Evolutionary conservation across 345 rosid species (phyloP).

Genomic region (Lumnitzera racemosa): DNA sequence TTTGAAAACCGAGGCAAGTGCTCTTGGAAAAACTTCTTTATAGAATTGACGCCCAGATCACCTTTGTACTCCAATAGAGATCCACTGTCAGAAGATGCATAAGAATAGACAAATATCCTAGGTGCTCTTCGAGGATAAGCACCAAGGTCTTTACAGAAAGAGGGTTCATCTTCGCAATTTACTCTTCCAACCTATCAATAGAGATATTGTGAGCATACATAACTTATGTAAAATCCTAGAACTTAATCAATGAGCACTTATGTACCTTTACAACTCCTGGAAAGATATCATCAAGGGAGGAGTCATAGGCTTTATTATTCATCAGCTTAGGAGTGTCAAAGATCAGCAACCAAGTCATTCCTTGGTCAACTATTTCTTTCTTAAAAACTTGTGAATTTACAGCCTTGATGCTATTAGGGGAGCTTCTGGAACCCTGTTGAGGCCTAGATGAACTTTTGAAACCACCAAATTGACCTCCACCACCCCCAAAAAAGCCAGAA

Average conservation of each 20-base stretch:
- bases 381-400: constrained; percentile 47
- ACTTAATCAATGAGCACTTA: background rate
- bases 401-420: constrained; percentile 34
- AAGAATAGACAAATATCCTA: constrained; percentile 59
- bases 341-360: constrained; percentile 88
- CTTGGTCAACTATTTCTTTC: constrained; percentile 59
- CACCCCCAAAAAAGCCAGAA: constrained; percentile 49
- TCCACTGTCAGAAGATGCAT: constrained; percentile 38
- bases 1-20: constrained; percentile 74
- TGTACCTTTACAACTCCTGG: constrained; percentile 83
- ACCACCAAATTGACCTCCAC: constrained; percentile 34
- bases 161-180: constrained; percentile 66
- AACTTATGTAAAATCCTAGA: background rate
- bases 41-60: constrained; percentile 42
- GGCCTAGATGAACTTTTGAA: constrained; percentile 49
- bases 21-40: constrained; percentile 69
- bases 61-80: constrained; percentile 73
- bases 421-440: constrained; percentile 34
- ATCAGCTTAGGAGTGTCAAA: constrained; percentile 44
- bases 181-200: constrained; percentile 56
- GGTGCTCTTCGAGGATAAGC: constrained; percentile 45
- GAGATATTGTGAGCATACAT: constrained; percentile 1
- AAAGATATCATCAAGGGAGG: constrained; percentile 47
- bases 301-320: constrained; percentile 48
- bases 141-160: constrained; percentile 64